Conservation (phyloP, 331 rosid species). For the Rhamnella rubrinervis region DNA sequence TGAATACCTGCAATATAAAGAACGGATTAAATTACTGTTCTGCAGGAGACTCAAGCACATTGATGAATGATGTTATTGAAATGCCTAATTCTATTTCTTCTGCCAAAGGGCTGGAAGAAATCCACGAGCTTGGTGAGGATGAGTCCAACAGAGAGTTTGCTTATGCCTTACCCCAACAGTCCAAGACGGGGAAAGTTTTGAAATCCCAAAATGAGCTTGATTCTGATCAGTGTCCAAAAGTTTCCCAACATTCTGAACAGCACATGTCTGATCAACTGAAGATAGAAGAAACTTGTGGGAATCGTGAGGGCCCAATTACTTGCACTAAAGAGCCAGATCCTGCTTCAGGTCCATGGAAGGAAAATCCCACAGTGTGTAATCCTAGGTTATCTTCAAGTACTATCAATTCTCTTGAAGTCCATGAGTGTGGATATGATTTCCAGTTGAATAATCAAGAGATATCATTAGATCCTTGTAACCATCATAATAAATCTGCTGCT, state of each 20-base stretch:
- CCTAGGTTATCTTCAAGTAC: slow-evolving; percentile 24
- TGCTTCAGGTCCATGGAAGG: slow-evolving; percentile 35
- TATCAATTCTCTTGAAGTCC: slow-evolving; percentile 18
- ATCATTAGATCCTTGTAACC: slow-evolving; percentile 20
- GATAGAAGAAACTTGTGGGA: slow-evolving; percentile 25
- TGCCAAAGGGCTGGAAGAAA: slow-evolving; percentile 31
- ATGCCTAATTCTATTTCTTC: slow-evolving; percentile 27
- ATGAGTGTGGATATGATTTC: slow-evolving; percentile 26
- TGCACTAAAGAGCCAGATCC: slow-evolving; percentile 30
- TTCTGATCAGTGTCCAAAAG: slow-evolving; percentile 17
- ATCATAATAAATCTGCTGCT: slow-evolving; percentile 30
- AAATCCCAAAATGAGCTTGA: slow-evolving; percentile 30
- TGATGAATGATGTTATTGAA: slow-evolving; percentile 23
- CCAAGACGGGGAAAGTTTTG: slow-evolving; percentile 29
- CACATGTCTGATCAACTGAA: not conserved
- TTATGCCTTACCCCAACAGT: slow-evolving; percentile 10
- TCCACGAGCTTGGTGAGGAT: slow-evolving; percentile 29
- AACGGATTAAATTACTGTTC: slow-evolving; percentile 44
- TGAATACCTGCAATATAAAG: slow-evolving; percentile 30
- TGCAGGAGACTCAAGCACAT: slow-evolving; percentile 13
- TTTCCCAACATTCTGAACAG: not conserved
- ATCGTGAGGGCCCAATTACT: slow-evolving; percentile 26
- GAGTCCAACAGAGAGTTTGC: slow-evolving; percentile 8
- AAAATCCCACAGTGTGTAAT: slow-evolving; percentile 20
- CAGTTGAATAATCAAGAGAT: slow-evolving; percentile 32